These are phyloP conservation scores for Astragalus membranaceus DNA, from an alignment of 306 rosid species.

Conservation along the genomic window DNA sequence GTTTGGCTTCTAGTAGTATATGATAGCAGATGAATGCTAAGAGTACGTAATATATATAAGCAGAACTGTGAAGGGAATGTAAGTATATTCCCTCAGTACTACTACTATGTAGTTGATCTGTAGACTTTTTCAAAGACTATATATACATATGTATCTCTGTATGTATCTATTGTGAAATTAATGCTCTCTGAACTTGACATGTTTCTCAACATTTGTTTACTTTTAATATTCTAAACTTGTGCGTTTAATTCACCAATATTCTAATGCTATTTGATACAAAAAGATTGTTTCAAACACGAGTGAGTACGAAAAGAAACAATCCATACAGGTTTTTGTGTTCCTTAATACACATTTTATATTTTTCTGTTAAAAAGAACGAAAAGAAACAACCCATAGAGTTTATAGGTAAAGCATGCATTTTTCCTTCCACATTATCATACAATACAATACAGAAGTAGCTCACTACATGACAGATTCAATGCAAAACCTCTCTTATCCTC, in stretches of 20 bases:
- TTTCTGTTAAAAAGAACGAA: too few relatives aligned
- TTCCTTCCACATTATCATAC: too few relatives aligned
- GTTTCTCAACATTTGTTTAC: not conserved
- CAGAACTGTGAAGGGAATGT: slow-evolving; percentile 16
- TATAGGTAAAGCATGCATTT: too few relatives aligned
- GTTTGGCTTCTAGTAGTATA: slow-evolving; percentile 23
- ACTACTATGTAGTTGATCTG: not conserved
- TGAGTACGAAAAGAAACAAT: not conserved
- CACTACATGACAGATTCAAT: too few relatives aligned
- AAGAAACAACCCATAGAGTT: not conserved
- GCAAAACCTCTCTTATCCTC: too few relatives aligned
- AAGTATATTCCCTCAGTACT: slow-evolving; percentile 13
- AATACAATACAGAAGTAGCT: too few relatives aligned
- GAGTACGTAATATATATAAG: slow-evolving; percentile 15
- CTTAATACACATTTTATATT: too few relatives aligned
- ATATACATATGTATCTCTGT: not conserved
- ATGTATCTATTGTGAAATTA: slow-evolving; percentile 24
- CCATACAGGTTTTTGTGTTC: too few relatives aligned
- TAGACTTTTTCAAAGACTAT: slow-evolving; percentile 18
- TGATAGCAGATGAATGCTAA: slow-evolving; percentile 24
- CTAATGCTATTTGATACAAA: not conserved
- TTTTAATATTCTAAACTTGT: not conserved
- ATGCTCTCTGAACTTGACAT: not conserved
- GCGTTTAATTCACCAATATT: not conserved
- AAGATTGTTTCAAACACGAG: not conserved